Evolutionary conservation across 768 basidiomycete species (phyloP).

Genomic region (Tulasnella sp.): DNA sequence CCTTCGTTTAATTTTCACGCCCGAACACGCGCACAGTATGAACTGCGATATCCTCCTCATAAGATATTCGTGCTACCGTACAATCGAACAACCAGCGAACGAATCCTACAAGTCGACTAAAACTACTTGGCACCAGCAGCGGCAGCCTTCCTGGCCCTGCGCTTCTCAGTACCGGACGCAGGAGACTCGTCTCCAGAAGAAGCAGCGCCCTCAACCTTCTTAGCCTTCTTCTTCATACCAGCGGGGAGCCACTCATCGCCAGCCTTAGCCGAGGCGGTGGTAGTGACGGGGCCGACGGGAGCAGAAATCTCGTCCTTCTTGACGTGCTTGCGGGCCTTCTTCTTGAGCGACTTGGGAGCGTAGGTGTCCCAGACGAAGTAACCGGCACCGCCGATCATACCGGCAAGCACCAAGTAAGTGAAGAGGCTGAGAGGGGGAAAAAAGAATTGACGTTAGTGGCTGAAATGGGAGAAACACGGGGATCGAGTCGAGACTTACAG

Average conservation of each 20-base stretch:
- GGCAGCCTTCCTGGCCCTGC: background rate
- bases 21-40: background rate
- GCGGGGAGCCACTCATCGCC: slow-evolving; percentile 93
- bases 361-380: slow-evolving; percentile 67
- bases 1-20: background rate
- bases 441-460: slow-evolving; percentile 1
- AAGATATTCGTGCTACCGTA: slow-evolving; percentile 12
- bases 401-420: slow-evolving; percentile 67
- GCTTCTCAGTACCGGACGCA: background rate
- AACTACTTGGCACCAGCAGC: slow-evolving; percentile 2
- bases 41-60: background rate
- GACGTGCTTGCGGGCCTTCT: slow-evolving; percentile 51
- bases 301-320: slow-evolving; percentile 46
- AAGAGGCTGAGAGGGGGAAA: slow-evolving; percentile 45
- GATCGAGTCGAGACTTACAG: slow-evolving; percentile 50
- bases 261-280: slow-evolving; percentile 62
- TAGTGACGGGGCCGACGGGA: slow-evolving; percentile 41
- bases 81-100: slow-evolving; percentile 4
- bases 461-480: slow-evolving; percentile 26
- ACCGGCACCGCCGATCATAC: slow-evolving; percentile 56
- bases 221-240: slow-evolving; percentile 68
- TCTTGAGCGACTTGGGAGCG: slow-evolving; percentile 47
- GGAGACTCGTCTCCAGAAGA: slow-evolving; percentile 51
- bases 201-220: slow-evolving; percentile 48
- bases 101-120: slow-evolving; percentile 11